Evolutionary conservation across 148 eudicot species (phyloP), one percentile per base, ranked within the genome.

Genomic region (Silene conica): DNA sequence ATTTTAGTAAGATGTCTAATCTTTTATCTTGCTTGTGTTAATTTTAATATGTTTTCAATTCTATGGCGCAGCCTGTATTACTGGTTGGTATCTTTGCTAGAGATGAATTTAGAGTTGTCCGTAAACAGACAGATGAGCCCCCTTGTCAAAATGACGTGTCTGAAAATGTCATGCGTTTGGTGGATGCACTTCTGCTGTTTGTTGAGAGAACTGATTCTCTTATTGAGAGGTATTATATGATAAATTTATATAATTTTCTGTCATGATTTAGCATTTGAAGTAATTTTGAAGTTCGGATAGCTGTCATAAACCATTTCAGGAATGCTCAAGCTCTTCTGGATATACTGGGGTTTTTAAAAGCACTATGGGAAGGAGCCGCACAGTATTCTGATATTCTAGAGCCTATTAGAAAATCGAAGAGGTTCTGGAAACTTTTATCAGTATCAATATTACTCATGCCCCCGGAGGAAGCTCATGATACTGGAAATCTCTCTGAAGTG

Each of bases 331-430:
- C 83, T 81, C 76, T 92, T 84, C 75, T 82, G 63, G 82, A 83
- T 67, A 70, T 88, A 56, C 82, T 92, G 77, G 77, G 85, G 75
- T 83, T 96, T 78, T 74, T 92, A 9, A 90, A 83, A 79, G 89
- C 92, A 52, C 73, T 92, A 79, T 96, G 99, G 97, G 88, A 84
- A 86, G 94, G 86, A 69, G 96, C 99, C 80, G 81, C 89, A 73
- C 94, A 86, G 82, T 92, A 89, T 77, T 58, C 74, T 70, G 85
- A 83, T 79, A 76, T 86, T 75, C 67, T 96, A 83, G 91, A 90
- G 77, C 26, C 54, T 73, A 70, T 96, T 54, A 92, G 85, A 85
- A 84, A 80, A 57, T 86, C 88, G 25, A 85, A 80, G 63, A 80
- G 83, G 59, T 90, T 96, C 79, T 96, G 96, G 97, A 85, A 72